A percentile compares a stretch with the other conserved stretches of the same genome.
phyloP scores from a whole-genome alignment of 108 stramenopile genomes.

The Cyclostephanos invisitatus region DNA sequence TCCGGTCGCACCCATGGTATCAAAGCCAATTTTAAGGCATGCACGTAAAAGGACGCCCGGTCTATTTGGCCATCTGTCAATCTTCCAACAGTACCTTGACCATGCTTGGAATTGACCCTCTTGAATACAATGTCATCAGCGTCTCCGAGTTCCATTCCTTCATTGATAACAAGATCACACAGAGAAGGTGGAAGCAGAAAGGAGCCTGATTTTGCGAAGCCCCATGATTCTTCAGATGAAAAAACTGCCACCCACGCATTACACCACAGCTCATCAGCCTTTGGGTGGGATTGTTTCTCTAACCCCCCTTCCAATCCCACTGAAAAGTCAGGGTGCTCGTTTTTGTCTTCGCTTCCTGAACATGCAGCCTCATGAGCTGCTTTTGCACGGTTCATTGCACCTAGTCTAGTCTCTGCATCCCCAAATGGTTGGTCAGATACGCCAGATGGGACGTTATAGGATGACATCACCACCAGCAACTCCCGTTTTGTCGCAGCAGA shows the following conservation, averaged over 20 bases:
- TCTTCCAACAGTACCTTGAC: conserved; percentile 81
- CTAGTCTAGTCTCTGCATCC: conserved; percentile 79
- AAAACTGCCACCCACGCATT: conserved; percentile 95
- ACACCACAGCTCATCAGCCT: conserved; percentile 63
- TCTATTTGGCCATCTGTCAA: conserved; percentile 84
- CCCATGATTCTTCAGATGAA: conserved; percentile 26
- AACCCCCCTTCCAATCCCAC: conserved; percentile 95
- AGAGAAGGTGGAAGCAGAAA: conserved; percentile 82
- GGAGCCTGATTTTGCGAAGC: conserved; percentile 72
- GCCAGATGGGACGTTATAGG: conserved; percentile 59
- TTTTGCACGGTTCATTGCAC: conserved; percentile 84
- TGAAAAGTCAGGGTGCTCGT: conserved; percentile 59
- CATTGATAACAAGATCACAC: conserved; percentile 54
- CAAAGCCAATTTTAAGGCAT: conserved; percentile 81
- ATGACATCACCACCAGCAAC: conserved; percentile 47
- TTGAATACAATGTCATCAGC: conserved; percentile 87
- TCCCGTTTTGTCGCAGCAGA: neutral
- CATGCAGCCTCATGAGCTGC: conserved; percentile 57
- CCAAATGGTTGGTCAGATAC: conserved; percentile 91
- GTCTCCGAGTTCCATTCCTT: conserved; percentile 90
- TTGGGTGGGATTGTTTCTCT: conserved; percentile 42
- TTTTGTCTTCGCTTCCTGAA: conserved; percentile 14
- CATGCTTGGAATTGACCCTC: conserved; percentile 75
- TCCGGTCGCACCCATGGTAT: conserved; percentile 83
- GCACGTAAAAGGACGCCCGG: conserved; percentile 84